Base-by-base conservation (phyloP, 2,329 filamentous ascomycete species). In the Fusarium oligoseptatum region DNA sequence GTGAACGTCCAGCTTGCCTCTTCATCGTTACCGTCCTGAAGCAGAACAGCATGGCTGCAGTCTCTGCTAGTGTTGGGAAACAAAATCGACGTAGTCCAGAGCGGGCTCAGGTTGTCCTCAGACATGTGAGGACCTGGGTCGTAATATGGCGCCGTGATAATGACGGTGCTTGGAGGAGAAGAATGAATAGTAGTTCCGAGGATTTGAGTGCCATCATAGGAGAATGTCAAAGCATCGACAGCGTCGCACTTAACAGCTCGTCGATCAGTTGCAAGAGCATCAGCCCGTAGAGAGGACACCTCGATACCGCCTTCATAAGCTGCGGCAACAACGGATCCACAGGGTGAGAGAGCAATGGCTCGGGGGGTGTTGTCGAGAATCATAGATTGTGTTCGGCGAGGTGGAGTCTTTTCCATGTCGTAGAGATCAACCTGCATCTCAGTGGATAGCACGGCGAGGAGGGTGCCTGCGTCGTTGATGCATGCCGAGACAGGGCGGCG, bases 221-320 rank as follows among this genome's bases (percentile, higher is more conserved):
- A 95, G 80, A 97, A 97, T 4, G 91, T 88, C 57, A 97, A 83
- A 3, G 90, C 87, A 79, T 96, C 94, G 6, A 95, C 92, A 2
- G 88, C 89, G 78, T 94, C 92, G 78, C 94, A 96, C 78, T 95
- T 94, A 67, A 96, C 93, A 12, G 93, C 90, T 75, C 94, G 88
- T 77, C 92, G 88, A 75, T 95, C 92, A 0, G 90, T 93, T 14
- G 89, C 82, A 32, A 92, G 78, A 29, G 90, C 91, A 63, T 87
- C 89, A 3, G 92, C 86, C 57, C 90, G 90, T 43, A 97, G 85
- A 6, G 94, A 93, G 32, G 94, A 92, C 0, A 98, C 93, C 81
- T 98, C 95, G 72, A 98, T 95, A n/a, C 94, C 94, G 65, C 94
- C 93, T 79, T 95, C 92, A 82, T 95, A 97, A 9, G 95, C 95